Conservation (phyloP, 225 moss, liverwort and hornwort genomes). For the Pleurozium schreberi region DNA sequence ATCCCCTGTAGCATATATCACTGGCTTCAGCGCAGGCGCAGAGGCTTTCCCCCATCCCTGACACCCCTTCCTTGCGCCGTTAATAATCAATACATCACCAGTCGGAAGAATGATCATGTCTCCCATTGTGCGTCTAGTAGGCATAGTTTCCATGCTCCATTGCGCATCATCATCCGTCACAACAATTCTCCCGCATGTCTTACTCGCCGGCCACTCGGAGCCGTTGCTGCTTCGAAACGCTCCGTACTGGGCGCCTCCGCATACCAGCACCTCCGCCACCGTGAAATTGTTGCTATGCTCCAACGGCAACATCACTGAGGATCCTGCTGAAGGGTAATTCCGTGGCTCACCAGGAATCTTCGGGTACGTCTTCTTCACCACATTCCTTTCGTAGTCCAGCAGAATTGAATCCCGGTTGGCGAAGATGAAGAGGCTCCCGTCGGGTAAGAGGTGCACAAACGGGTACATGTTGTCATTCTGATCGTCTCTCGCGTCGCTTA, state of each 20-base stretch:
- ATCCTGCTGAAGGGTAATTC: constrained; percentile 68
- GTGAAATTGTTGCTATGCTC: not conserved
- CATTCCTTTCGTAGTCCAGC: constrained; percentile 33
- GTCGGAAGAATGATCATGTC: constrained; percentile 70
- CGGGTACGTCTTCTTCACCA: constrained; percentile 17
- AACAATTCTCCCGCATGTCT: constrained; percentile 48
- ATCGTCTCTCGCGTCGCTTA: not conserved
- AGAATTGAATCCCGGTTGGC: constrained; percentile 65
- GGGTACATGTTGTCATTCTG: constrained; percentile 60
- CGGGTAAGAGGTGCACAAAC: constrained; percentile 51
- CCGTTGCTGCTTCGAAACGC: not conserved
- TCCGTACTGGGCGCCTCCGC: constrained; percentile 53
- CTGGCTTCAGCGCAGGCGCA: constrained; percentile 23
- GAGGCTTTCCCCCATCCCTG: constrained; percentile 54
- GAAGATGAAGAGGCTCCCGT: constrained; percentile 58
- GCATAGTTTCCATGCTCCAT: constrained; percentile 78
- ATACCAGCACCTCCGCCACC: constrained; percentile 47
- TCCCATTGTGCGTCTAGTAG: constrained; percentile 46
- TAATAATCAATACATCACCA: constrained; percentile 47
- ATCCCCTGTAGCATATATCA: constrained; percentile 22
- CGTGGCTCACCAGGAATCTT: constrained; percentile 45
- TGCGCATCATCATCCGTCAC: not conserved
- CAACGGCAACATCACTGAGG: constrained; percentile 64
- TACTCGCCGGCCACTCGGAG: not conserved
- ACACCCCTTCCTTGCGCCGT: constrained; percentile 46